Evolutionary conservation across 768 basidiomycete genomes (phyloP).

Genomic region (Atractiella rhizophila): DNA sequence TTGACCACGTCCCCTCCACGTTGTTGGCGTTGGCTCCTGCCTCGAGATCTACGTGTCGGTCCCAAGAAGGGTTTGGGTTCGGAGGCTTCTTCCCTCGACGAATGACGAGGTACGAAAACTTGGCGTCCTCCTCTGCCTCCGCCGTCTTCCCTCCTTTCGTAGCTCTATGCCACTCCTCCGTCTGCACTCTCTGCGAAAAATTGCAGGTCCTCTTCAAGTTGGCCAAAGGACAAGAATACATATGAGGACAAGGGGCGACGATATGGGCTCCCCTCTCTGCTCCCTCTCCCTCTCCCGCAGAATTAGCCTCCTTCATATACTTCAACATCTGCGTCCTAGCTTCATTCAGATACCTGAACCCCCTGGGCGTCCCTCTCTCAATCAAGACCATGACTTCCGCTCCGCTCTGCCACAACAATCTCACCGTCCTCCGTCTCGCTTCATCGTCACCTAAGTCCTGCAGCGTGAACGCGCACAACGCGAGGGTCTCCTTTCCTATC

Average conservation of each 20-base stretch:
- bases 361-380: slow-evolving; percentile 49
- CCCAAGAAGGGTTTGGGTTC: background rate
- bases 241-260: no score
- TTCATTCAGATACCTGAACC: slow-evolving; percentile 44
- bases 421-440: slow-evolving; percentile 39
- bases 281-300: no score
- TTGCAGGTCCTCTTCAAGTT: no score
- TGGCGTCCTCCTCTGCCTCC: slow-evolving; percentile 58
- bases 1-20: background rate
- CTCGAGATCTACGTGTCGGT: no score
- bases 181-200: no score
- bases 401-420: slow-evolving; percentile 77
- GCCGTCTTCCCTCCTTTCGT: no score
- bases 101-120: slow-evolving; percentile 74
- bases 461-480: slow-evolving; percentile 63
- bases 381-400: slow-evolving; percentile 66
- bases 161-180: no score
- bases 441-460: slow-evolving; percentile 40
- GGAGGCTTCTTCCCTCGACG: slow-evolving; percentile 36
- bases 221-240: no score
- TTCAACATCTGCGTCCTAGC: no score
- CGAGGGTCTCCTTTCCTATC: slow-evolving; percentile 31
- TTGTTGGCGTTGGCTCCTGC: background rate
- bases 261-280: no score
- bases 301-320: no score